A percentile compares a stretch with the other conserved stretches of the same genome.
Conservation (phyloP, 2,329 filamentous ascomycete species). For the Colletotrichum truncatum region DNA sequence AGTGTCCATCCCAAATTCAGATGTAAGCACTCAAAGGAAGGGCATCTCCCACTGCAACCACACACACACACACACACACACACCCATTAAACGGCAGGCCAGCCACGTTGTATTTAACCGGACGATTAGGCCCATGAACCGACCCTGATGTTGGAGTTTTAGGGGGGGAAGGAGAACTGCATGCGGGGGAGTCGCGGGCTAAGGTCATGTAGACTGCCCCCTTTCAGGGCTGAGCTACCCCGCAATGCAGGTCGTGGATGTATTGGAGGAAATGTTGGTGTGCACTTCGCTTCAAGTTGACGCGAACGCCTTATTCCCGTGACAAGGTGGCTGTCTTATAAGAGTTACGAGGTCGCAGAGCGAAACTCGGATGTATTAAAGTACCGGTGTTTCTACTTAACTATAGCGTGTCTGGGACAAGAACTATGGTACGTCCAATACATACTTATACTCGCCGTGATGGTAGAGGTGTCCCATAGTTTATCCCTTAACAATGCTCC, state of each 20-base stretch:
- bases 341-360: no score
- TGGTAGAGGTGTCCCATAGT: no score
- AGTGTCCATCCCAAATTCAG: no score
- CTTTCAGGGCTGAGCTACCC: background rate
- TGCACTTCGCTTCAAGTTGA: background rate
- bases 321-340: background rate
- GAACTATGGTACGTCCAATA: no score
- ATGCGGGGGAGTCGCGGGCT: background rate
- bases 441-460: no score
- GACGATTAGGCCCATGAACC: background rate
- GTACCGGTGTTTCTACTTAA: no score
- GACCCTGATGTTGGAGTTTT: background rate
- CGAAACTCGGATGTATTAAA: no score
- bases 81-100: no score
- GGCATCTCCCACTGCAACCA: background rate
- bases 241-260: background rate
- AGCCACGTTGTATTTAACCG: background rate
- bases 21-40: no score
- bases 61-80: rapidly evolving
- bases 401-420: no score
- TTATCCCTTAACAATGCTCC: no score
- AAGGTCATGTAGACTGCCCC: background rate
- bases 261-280: background rate
- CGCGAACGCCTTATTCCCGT: background rate
- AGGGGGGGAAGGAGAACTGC: no score